Conservation (phyloP, 495 filamentous ascomycete genomes). For the Penicillium taxi region DNA sequence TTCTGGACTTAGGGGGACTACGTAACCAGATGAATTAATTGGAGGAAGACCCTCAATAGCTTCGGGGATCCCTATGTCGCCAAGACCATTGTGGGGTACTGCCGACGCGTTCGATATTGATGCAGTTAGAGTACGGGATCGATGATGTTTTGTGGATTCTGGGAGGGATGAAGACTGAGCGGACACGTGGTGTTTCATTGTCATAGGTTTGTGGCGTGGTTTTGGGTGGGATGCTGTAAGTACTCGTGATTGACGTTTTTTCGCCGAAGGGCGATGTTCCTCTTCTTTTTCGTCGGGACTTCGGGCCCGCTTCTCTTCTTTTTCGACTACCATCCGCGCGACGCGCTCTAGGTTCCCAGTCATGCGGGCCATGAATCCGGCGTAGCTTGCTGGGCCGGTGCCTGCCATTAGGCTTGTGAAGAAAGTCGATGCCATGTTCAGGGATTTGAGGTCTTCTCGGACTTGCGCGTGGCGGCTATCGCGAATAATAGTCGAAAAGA, state of each 20-base stretch:
- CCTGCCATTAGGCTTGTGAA: constrained; percentile 59
- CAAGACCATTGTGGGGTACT: constrained; percentile 2
- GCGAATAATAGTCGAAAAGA: constrained; percentile 91
- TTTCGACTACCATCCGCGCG: constrained; percentile 77
- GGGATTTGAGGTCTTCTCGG: constrained; percentile 73
- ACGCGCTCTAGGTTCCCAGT: constrained; percentile 89
- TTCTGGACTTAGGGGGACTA: constrained; percentile 32
- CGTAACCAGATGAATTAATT: constrained; percentile 34
- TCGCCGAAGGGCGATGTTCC: constrained; percentile 5
- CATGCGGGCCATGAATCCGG: constrained; percentile 82
- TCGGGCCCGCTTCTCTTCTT: constrained; percentile 53
- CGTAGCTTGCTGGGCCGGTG: constrained; percentile 63
- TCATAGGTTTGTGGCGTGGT: constrained; percentile 6
- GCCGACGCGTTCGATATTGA: constrained; percentile 4
- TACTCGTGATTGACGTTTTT: constrained; percentile 9
- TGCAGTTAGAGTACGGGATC: not conserved
- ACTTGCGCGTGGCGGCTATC: constrained; percentile 73
- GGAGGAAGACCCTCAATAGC: constrained; percentile 29
- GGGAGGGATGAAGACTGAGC: not conserved
- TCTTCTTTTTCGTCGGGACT: constrained; percentile 7
- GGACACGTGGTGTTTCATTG: not conserved
- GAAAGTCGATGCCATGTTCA: constrained; percentile 84
- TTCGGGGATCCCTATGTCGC: constrained; percentile 23
- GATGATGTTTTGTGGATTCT: not conserved
- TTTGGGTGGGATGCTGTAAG: constrained; percentile 5